phyloP scores from a whole-genome alignment of 176 grass and related monocot species.

The Pharus latifolius region DNA sequence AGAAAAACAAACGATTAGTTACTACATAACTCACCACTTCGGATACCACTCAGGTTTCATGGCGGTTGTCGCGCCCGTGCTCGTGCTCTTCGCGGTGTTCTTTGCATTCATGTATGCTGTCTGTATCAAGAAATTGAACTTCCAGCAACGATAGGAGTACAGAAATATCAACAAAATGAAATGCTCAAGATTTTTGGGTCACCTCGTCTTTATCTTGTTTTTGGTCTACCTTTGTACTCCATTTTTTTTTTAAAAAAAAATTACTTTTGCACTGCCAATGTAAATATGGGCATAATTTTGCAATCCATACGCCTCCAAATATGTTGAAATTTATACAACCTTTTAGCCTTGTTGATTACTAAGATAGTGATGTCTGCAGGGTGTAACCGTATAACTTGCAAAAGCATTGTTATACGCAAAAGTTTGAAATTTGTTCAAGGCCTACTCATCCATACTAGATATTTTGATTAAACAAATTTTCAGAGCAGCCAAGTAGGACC shows the following conservation, averaged over 20 bases:
- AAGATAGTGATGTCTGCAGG: too few species aligned
- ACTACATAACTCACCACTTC: constrained; percentile 65
- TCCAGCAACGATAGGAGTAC: constrained; percentile 64
- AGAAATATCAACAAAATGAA: background rate
- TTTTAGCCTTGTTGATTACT: background rate
- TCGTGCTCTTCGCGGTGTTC: constrained; percentile 61
- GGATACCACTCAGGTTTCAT: constrained; percentile 72
- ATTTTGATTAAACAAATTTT: background rate
- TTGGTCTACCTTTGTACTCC: too few species aligned
- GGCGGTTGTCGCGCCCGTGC: constrained; percentile 53
- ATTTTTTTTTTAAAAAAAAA: too few species aligned
- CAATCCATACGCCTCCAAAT: constrained; percentile 7
- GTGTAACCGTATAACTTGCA: constrained; percentile 3
- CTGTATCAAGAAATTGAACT: constrained; percentile 90
- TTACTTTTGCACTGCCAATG: constrained; percentile 18
- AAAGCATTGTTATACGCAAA: background rate
- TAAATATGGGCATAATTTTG: constrained; percentile 41
- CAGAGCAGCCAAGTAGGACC: background rate
- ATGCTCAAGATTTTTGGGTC: background rate
- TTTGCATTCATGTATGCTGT: constrained; percentile 87
- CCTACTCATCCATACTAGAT: background rate
- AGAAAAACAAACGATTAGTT: constrained; percentile 21
- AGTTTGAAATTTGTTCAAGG: constrained; percentile 21
- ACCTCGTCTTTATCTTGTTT: constrained; percentile 19
- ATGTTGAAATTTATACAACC: background rate